Conservation (phyloP, 2,329 filamentous ascomycete genomes). For the Biscogniauxia sp. region DNA sequence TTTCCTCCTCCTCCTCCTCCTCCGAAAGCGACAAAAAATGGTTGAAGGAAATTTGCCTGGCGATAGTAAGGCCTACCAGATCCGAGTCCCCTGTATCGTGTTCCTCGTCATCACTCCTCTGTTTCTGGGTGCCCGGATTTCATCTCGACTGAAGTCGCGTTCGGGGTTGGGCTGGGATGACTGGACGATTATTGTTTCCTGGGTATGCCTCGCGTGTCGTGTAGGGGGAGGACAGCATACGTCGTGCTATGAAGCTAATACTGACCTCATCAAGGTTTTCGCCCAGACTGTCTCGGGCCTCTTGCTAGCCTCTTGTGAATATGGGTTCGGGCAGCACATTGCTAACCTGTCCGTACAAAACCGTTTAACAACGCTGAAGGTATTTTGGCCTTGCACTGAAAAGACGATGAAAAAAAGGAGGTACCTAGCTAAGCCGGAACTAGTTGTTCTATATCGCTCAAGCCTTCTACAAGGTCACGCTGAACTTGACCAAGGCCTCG, state of each 20-base stretch:
- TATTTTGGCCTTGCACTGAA: constrained; percentile 3
- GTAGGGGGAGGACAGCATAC: neutral
- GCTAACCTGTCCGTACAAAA: constrained; percentile 33
- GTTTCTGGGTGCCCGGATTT: constrained; percentile 39
- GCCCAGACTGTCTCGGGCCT: constrained; percentile 36
- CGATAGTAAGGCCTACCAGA: constrained; percentile 38
- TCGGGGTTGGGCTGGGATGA: constrained; percentile 42
- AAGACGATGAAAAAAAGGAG: neutral
- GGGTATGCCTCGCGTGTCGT: constrained; percentile 17
- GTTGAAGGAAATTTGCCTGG: constrained; percentile 30
- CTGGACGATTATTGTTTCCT: constrained; percentile 35
- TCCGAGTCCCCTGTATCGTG: constrained; percentile 39
- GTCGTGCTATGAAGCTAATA: constrained; percentile 5
- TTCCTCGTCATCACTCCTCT: constrained; percentile 43
- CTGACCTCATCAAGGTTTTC: constrained; percentile 29
- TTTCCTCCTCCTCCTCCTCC: neutral
- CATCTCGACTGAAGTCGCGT: constrained; percentile 37
- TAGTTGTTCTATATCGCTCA: constrained; percentile 52
- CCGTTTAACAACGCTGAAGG: constrained; percentile 37
- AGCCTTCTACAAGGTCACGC: constrained; percentile 53
- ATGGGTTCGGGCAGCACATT: constrained; percentile 44
- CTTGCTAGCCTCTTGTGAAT: constrained; percentile 40
- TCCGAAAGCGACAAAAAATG: constrained; percentile 15
- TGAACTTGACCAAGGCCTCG: constrained; percentile 52
- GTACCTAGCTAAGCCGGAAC: neutral